Conservation (phyloP, 208 protist genomes). For the Herpetomonas tarakana region DNA sequence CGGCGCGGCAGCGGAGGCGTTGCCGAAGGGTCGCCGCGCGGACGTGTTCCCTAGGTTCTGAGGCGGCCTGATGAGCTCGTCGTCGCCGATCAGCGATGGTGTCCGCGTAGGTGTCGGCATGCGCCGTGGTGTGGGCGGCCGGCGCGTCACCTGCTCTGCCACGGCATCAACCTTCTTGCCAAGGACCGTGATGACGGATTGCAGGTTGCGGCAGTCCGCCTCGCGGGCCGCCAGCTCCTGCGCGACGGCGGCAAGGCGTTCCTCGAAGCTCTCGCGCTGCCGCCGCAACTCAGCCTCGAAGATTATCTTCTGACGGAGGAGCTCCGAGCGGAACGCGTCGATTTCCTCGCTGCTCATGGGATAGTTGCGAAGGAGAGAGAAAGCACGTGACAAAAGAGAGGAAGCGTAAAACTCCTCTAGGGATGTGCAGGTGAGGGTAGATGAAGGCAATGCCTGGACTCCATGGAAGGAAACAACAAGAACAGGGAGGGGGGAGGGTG, state of each 20-base stretch:
- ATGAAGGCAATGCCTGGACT: no score
- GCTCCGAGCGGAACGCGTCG: constrained; percentile 76
- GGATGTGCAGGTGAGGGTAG: no score
- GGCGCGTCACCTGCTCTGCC: constrained; percentile 19
- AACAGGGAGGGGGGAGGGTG: background rate
- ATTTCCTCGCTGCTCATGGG: constrained; percentile 63
- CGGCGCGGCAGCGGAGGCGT: background rate
- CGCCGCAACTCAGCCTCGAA: constrained; percentile 85
- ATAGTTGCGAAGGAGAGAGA: background rate
- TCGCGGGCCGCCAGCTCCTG: constrained; percentile 82
- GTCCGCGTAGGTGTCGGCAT: constrained; percentile 44
- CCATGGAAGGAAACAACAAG: background rate
- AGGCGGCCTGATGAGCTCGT: background rate
- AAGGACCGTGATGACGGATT: constrained; percentile 85
- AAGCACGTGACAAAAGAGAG: constrained; percentile 6
- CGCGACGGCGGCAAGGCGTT: constrained; percentile 43
- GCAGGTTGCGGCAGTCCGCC: constrained; percentile 87
- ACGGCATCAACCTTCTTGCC: constrained; percentile 81
- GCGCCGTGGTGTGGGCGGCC: constrained; percentile 24
- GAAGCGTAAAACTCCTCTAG: constrained; percentile 6
- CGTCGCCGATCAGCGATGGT: background rate
- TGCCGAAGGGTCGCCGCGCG: background rate
- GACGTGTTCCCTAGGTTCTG: background rate
- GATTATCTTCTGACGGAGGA: constrained; percentile 87
- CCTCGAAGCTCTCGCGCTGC: constrained; percentile 76